Base-by-base conservation (phyloP, 2,329 filamentous ascomycete species). In the Botrytis elliptica region DNA sequence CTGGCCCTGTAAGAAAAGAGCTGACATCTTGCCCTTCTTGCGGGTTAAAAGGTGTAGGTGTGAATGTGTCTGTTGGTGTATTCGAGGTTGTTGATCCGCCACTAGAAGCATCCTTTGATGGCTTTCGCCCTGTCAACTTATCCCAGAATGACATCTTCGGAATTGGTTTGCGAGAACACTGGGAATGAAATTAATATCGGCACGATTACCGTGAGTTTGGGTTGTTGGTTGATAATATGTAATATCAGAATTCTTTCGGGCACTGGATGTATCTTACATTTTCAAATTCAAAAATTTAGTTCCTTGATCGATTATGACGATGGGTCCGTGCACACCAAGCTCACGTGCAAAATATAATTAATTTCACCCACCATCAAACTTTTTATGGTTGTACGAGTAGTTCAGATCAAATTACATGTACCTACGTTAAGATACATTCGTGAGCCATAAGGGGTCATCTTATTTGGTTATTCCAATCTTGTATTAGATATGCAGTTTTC, bases 1-100 rank as follows among this genome's bases (percentile, higher is more conserved):
- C 84, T 74, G 92, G 90, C 79, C 86, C 89, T 80, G 90, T 91
- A 74, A 98, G 89, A 84, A 99, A 98, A 73, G 93, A 92, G 80
- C 93, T 92, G 79, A 96, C 92, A 84, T 95, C 94, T 83, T 92
- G 91, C 71, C 90, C 90, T 79, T 90, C 87, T 78, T 89, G 87
- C 60, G 93, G 89, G 83, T 95, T 91, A 84, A 93, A 95, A 77
- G 87, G 84, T 75, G 87, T 81, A 76, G 88, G 84, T 82, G 84
- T 82, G 85, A 83, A 76, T 84, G 80, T 81, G 86, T 82, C 80
- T 85, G 82, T 67, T 62, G 78, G 44, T 59, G 64, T 75, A 52
- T 74, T 69, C 38, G 78, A 70, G 63, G 76, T 64, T 42, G 76
- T 64, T 42, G 76, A 72, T 71, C 76, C 70, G 73, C 74, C 68